phyloP scores from a whole-genome alignment of 164 flowering plant species.

The Sedum album region DNA sequence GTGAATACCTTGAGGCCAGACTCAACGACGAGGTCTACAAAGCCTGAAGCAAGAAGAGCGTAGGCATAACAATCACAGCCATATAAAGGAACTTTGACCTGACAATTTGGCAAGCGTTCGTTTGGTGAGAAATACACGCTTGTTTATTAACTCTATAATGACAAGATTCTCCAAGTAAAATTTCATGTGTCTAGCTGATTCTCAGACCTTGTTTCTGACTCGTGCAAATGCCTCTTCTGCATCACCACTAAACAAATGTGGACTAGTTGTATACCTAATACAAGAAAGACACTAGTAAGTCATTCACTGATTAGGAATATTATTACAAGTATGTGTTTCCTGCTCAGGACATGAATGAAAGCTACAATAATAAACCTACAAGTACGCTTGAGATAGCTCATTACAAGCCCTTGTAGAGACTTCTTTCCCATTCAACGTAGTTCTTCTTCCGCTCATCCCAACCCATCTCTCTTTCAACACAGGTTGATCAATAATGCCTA shows the following conservation, averaged over 20 bases:
- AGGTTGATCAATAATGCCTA: conserved; percentile 95
- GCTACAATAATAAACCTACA: conserved; percentile 51
- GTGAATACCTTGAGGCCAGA: conserved; percentile 73
- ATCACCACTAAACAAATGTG: conserved; percentile 74
- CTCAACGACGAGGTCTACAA: conserved; percentile 90
- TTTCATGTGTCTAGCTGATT: background rate
- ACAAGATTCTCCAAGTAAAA: background rate
- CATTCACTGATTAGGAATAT: no score
- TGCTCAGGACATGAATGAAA: no score
- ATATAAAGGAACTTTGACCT: conserved; percentile 94
- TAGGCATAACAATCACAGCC: conserved; percentile 99
- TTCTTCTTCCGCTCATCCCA: conserved; percentile 69
- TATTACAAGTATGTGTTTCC: no score
- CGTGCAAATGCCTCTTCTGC: conserved; percentile 84
- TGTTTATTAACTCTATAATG: background rate
- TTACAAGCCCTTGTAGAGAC: conserved; percentile 69
- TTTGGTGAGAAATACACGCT: background rate
- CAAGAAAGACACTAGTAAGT: no score
- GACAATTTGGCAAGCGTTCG: conserved; percentile 12
- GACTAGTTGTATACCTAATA: conserved; percentile 90
- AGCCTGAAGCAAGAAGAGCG: conserved; percentile 92
- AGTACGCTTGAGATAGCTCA: conserved; percentile 68
- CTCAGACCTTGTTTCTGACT: conserved; percentile 77
- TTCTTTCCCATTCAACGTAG: conserved; percentile 74
- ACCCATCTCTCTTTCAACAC: conserved; percentile 88